phyloP scores from a whole-genome alignment of 2,329 filamentous ascomycete species.

The Fusarium albosuccineum region DNA sequence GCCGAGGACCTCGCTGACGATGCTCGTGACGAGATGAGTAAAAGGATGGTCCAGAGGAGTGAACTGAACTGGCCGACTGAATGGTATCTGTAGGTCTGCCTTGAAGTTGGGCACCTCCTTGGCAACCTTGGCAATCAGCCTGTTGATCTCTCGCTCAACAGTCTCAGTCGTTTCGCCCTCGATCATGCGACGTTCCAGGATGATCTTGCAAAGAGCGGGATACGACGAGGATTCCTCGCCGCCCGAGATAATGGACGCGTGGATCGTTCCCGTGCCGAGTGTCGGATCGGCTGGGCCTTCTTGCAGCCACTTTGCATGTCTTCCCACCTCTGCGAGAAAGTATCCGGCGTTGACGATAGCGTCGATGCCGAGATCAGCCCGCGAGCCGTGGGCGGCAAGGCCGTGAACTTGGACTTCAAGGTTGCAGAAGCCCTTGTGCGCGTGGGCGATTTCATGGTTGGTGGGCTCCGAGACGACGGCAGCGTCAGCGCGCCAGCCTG shows the following conservation, averaged over 20 bases:
- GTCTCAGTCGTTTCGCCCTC: constrained; percentile 56
- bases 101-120: constrained; percentile 54
- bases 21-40: constrained; percentile 48
- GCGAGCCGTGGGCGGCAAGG: constrained; percentile 58
- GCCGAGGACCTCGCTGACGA: constrained; percentile 47
- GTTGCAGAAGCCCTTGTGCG: constrained; percentile 66
- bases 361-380: constrained; percentile 60
- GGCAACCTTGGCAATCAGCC: constrained; percentile 52
- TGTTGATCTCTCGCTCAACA: constrained; percentile 54
- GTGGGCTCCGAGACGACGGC: constrained; percentile 66
- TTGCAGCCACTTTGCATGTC: constrained; percentile 53
- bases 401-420: constrained; percentile 58
- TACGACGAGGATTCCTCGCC: constrained; percentile 67
- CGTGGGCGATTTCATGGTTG: constrained; percentile 55
- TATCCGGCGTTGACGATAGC: constrained; percentile 63
- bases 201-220: constrained; percentile 61
- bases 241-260: constrained; percentile 62
- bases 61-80: constrained; percentile 59
- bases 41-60: constrained; percentile 58
- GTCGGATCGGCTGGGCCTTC: constrained; percentile 46
- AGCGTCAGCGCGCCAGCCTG: constrained; percentile 66
- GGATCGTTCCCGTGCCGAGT: constrained; percentile 57
- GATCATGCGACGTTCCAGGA: constrained; percentile 63
- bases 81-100: constrained; percentile 56
- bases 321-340: constrained; percentile 60